Evolutionary conservation across 257 asterid genomes (phyloP).

Genomic region (Solanum rostratum): DNA sequence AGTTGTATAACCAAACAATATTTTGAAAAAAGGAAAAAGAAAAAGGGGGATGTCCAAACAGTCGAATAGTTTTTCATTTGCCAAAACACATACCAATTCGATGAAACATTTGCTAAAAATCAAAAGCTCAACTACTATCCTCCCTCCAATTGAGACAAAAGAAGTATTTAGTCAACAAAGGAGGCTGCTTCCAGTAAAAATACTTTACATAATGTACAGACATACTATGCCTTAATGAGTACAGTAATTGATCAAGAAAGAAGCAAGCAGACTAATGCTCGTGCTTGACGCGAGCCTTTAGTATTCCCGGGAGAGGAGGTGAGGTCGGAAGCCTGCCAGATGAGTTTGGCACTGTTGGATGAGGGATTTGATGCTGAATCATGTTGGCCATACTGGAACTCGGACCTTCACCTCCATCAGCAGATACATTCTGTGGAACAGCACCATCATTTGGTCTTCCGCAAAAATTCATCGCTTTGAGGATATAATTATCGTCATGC

Average conservation of each 20-base stretch:
- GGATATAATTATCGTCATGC: conserved; percentile 85
- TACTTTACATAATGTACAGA: conserved; percentile 48
- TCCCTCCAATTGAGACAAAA: not conserved
- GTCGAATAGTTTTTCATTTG: not conserved
- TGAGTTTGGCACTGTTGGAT: conserved; percentile 23
- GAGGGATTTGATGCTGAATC: conserved; percentile 37
- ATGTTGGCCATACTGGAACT: conserved; percentile 43
- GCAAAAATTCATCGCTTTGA: conserved; percentile 78
- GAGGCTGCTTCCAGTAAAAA: conserved; percentile 1
- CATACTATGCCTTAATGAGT: conserved; percentile 10
- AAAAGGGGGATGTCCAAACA: not conserved
- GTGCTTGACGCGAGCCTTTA: conserved; percentile 78
- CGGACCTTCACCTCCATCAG: conserved; percentile 60
- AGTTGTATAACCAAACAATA: not conserved
- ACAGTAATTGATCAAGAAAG: not conserved
- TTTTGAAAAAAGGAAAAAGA: not conserved
- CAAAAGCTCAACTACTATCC: not conserved
- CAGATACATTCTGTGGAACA: conserved; percentile 6
- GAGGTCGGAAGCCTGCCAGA: conserved; percentile 47
- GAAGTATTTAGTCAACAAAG: not conserved
- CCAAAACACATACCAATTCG: not conserved
- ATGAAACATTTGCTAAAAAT: not conserved
- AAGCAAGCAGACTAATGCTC: conserved; percentile 35
- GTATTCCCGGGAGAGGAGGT: conserved; percentile 79
- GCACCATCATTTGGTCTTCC: conserved; percentile 32